Conservation (phyloP, 495 filamentous ascomycete species). For the Penicillium manginii region DNA sequence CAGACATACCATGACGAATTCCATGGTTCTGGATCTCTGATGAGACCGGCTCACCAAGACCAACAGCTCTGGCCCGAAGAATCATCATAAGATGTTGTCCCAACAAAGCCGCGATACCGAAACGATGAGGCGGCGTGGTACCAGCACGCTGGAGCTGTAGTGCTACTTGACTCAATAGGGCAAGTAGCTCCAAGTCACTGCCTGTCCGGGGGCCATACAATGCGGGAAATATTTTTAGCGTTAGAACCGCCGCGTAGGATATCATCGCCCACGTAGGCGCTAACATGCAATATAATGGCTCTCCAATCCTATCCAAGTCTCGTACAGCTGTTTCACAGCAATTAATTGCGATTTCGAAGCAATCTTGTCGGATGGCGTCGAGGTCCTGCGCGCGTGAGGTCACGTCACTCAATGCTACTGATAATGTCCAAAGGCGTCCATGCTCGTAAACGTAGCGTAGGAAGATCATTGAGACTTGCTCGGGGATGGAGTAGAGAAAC, state of each 20-base stretch:
- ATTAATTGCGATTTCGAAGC: conserved; percentile 42
- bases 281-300: conserved; percentile 35
- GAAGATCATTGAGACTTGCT: conserved; percentile 24
- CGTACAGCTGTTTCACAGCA: conserved; percentile 29
- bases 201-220: conserved; percentile 14
- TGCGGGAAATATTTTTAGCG: conserved; percentile 26
- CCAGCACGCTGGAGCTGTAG: neutral
- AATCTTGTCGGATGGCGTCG: conserved; percentile 48
- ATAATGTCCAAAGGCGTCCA: conserved; percentile 32
- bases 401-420: conserved; percentile 25
- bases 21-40: neutral
- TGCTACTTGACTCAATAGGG: neutral
- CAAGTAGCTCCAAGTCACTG: neutral
- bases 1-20: neutral
- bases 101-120: neutral
- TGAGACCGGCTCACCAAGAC: neutral
- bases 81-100: conserved; percentile 4
- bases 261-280: conserved; percentile 41
- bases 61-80: neutral
- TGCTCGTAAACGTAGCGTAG: conserved; percentile 32
- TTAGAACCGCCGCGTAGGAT: conserved; percentile 29
- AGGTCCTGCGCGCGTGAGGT: conserved; percentile 24
- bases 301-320: conserved; percentile 25
- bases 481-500: conserved; percentile 7
- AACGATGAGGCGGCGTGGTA: neutral